phyloP scores from a whole-genome alignment of 2,329 filamentous ascomycete species.

The Xylariaceae sp. region DNA sequence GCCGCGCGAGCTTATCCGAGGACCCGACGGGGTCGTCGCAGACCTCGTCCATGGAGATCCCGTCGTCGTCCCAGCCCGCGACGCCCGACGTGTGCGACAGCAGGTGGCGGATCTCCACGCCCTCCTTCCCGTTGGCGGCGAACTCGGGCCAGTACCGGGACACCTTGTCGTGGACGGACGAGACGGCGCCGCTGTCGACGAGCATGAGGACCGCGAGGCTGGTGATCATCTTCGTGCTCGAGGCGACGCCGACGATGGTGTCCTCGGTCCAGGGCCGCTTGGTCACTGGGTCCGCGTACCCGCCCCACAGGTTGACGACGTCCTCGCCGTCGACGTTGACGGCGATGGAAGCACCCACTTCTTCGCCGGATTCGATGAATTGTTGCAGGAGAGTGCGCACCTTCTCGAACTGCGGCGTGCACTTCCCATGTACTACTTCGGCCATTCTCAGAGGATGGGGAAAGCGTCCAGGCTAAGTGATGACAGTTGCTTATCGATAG shows the following conservation, averaged over 20 bases:
- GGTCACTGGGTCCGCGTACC: conserved; percentile 27
- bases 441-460: conserved; percentile 8
- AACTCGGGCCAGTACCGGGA: conserved; percentile 41
- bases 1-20: conserved; percentile 31
- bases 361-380: conserved; percentile 32
- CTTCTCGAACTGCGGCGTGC: conserved; percentile 32
- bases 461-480: not conserved
- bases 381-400: conserved; percentile 32
- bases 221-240: conserved; percentile 34
- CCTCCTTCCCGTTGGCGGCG: conserved; percentile 34
- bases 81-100: conserved; percentile 35
- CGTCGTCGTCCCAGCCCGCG: conserved; percentile 30
- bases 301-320: conserved; percentile 39
- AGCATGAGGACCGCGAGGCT: conserved; percentile 35
- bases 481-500: no score
- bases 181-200: conserved; percentile 34
- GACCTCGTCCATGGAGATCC: conserved; percentile 30
- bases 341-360: conserved; percentile 38
- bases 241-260: conserved; percentile 35
- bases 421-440: conserved; percentile 33
- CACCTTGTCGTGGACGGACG: conserved; percentile 32
- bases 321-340: conserved; percentile 35
- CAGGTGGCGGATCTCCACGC: conserved; percentile 35
- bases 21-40: conserved; percentile 27
- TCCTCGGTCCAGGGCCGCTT: conserved; percentile 32